Evolutionary conservation across 345 rosid genomes (phyloP).

Genomic region (Populus euphratica): DNA sequence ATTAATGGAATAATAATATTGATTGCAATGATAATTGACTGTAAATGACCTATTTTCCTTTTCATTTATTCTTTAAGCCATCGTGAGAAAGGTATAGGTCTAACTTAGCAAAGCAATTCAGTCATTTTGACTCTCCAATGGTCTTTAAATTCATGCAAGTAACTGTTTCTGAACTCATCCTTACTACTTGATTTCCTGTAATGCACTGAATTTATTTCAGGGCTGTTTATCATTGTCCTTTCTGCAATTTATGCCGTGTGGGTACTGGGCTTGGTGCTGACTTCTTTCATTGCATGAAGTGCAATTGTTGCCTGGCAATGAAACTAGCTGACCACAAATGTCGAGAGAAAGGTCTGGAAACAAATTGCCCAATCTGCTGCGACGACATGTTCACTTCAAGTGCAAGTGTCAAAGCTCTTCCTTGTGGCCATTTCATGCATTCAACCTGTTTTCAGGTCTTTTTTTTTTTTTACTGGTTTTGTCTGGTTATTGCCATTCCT

Average conservation of each 20-base stretch:
- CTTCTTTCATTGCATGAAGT: slow-evolving; percentile 63
- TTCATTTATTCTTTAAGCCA: background rate
- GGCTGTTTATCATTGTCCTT: slow-evolving; percentile 58
- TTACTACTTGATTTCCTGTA: background rate
- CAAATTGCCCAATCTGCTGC: slow-evolving; percentile 61
- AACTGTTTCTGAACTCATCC: slow-evolving; percentile 1
- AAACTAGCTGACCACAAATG: slow-evolving; percentile 57
- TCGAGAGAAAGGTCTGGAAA: slow-evolving; percentile 58
- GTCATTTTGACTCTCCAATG: background rate
- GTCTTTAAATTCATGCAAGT: background rate
- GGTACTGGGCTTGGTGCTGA: slow-evolving; percentile 62
- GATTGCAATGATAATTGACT: background rate
- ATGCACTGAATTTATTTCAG: slow-evolving; percentile 30
- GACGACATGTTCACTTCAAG: slow-evolving; percentile 58
- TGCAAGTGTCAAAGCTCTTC: slow-evolving; percentile 52
- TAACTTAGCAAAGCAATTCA: background rate
- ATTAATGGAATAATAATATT: background rate
- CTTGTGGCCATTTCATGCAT: slow-evolving; percentile 67
- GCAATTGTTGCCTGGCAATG: slow-evolving; percentile 58
- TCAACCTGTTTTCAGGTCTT: slow-evolving; percentile 61
- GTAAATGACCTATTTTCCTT: background rate
- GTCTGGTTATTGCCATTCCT: slow-evolving; percentile 1
- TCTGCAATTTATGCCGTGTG: slow-evolving; percentile 59
- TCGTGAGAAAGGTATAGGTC: background rate
- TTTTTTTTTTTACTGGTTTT: slow-evolving; percentile 2